These are phyloP conservation scores for Suillus discolor DNA, from an alignment of 768 basidiomycete species.

Conservation along the genomic window DNA sequence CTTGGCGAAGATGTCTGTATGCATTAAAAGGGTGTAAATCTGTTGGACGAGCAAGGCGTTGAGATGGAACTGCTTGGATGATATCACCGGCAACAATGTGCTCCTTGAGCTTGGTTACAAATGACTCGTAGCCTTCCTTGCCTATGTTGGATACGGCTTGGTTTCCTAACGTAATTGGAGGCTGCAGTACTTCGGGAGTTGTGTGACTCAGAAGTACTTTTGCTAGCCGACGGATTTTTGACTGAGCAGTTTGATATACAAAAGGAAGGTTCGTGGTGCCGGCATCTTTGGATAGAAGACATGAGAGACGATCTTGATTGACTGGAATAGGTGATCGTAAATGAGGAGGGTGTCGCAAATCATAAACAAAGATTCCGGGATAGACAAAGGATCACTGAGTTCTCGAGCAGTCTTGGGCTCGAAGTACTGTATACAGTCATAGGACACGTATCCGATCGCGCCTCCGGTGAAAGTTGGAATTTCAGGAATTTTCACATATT, in stretches of 20 bases:
- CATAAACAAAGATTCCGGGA: slow-evolving; percentile 98
- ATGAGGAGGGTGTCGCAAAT: slow-evolving; percentile 93
- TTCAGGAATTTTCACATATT: slow-evolving; percentile 90
- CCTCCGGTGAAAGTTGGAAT: slow-evolving; percentile 96
- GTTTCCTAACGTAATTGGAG: slow-evolving; percentile 61
- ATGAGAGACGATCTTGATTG: slow-evolving; percentile 93
- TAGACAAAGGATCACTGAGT: slow-evolving; percentile 75
- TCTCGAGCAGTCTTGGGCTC: slow-evolving; percentile 88
- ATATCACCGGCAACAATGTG: slow-evolving; percentile 97
- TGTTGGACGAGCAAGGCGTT: slow-evolving; percentile 84
- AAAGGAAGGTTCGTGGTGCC: slow-evolving; percentile 71
- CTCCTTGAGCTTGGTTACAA: slow-evolving; percentile 90
- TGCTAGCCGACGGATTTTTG: slow-evolving; percentile 81
- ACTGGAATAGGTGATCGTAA: slow-evolving; percentile 97
- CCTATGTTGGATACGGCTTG: slow-evolving; percentile 89
- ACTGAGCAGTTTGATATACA: slow-evolving; percentile 86
- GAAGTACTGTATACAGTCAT: slow-evolving; percentile 95
- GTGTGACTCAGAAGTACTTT: slow-evolving; percentile 55
- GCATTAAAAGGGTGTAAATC: slow-evolving; percentile 95
- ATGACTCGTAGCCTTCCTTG: slow-evolving; percentile 85
- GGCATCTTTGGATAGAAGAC: slow-evolving; percentile 77
- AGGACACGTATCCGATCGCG: slow-evolving; percentile 96
- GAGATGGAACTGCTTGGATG: slow-evolving; percentile 98
- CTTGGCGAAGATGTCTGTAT: slow-evolving; percentile 88
- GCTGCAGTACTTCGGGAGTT: slow-evolving; percentile 70